Evolutionary conservation across 495 filamentous ascomycete species (phyloP).

Genomic region (Penicillium soppii): DNA sequence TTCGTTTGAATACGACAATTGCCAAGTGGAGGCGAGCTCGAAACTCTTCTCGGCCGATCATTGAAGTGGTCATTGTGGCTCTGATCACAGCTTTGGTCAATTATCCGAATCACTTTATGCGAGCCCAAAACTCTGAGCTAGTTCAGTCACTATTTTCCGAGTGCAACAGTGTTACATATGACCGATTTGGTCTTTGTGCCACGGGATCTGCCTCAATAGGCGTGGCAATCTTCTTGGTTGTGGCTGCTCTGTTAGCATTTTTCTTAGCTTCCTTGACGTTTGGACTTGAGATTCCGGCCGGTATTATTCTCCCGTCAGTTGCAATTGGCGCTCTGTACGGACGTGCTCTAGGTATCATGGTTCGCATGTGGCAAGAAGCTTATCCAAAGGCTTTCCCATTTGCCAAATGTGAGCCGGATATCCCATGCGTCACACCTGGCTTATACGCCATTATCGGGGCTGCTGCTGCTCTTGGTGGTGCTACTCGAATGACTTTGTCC

Average conservation of each 20-base stretch:
- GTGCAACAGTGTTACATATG: slow-evolving; percentile 73
- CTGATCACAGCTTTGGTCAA: slow-evolving; percentile 84
- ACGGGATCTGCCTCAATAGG: slow-evolving; percentile 67
- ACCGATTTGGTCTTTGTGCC: slow-evolving; percentile 85
- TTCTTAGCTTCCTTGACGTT: slow-evolving; percentile 87
- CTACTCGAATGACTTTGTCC: slow-evolving; percentile 95
- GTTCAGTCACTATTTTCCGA: slow-evolving; percentile 92
- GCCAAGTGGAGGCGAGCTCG: slow-evolving; percentile 72
- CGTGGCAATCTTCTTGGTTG: slow-evolving; percentile 74
- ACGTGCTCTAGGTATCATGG: slow-evolving; percentile 83
- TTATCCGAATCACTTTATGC: slow-evolving; percentile 94
- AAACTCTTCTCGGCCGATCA: slow-evolving; percentile 59
- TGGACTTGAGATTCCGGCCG: slow-evolving; percentile 93
- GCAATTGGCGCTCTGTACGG: slow-evolving; percentile 91
- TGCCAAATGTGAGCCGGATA: slow-evolving; percentile 77
- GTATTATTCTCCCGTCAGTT: slow-evolving; percentile 96
- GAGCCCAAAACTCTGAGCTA: slow-evolving; percentile 85
- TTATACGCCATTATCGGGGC: slow-evolving; percentile 97
- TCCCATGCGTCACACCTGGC: slow-evolving; percentile 89
- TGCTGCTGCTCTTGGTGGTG: slow-evolving; percentile 91
- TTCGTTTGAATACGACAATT: slow-evolving; percentile 88
- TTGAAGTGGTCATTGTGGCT: slow-evolving; percentile 74
- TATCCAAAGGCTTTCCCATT: slow-evolving; percentile 79
- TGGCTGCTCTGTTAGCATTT: slow-evolving; percentile 80
- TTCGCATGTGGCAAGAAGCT: slow-evolving; percentile 83